Conservation (phyloP, 345 rosid genomes). For the Eucalyptus curtisii region DNA sequence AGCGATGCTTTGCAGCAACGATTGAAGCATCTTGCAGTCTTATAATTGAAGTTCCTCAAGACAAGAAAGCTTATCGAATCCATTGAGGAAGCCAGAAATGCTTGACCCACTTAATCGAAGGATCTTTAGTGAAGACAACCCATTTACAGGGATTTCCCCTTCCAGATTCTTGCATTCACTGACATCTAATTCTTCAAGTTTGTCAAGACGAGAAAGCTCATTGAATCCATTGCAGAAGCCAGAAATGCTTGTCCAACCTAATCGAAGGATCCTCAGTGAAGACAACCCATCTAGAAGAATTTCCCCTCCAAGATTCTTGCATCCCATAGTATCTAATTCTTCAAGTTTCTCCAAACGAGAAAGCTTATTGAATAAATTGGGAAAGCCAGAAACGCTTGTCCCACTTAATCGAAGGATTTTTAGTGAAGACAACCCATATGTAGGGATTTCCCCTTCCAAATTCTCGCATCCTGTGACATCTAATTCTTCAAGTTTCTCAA, state of each 20-base stretch:
- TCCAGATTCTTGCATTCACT: rapidly evolving
- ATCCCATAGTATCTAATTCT: background rate
- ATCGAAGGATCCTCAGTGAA: background rate
- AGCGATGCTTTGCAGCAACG: background rate
- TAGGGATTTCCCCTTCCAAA: too few species aligned
- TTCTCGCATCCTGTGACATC: rapidly evolving
- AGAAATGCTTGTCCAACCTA: background rate
- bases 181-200: background rate
- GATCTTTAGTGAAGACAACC: background rate
- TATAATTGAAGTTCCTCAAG: background rate
- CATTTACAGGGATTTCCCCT: background rate
- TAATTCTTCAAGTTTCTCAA: too few species aligned
- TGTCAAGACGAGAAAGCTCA: background rate
- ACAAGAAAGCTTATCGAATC: background rate
- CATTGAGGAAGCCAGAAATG: rapidly evolving
- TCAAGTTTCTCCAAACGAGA: too few species aligned
- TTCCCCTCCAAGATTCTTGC: background rate
- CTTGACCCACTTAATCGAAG: background rate
- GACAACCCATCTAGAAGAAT: background rate
- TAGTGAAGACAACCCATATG: too few species aligned
- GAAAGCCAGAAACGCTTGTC: too few species aligned
- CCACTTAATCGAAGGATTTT: too few species aligned
- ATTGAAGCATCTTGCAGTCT: rapidly evolving
- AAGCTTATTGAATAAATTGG: too few species aligned
- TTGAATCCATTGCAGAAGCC: background rate